Percentiles rank a stretch among this genome's conserved stretches.
These are phyloP conservation scores for Euphorbia celastroides DNA, from an alignment of 441 rosid species.

Conservation along the genomic window DNA sequence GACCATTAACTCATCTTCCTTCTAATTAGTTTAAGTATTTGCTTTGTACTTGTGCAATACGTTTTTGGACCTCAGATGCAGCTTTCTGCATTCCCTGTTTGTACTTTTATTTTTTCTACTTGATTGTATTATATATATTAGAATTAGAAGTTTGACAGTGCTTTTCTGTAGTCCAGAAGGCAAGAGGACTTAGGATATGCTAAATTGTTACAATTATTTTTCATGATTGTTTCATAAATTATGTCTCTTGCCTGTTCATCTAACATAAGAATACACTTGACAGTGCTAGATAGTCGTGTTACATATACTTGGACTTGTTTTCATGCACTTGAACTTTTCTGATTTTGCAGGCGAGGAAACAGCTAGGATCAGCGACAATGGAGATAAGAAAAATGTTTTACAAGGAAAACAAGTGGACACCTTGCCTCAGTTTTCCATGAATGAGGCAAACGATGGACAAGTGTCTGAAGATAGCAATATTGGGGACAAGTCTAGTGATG, in stretches of 20 bases:
- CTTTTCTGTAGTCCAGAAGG: neutral
- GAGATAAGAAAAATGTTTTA: constrained; percentile 7
- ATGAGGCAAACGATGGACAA: constrained; percentile 10
- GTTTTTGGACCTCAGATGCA: neutral
- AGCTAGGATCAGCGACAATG: neutral
- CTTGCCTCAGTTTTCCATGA: constrained; percentile 10
- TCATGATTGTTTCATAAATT: neutral
- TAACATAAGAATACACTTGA: neutral
- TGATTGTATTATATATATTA: neutral
- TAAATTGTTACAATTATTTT: neutral
- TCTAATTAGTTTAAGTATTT: neutral
- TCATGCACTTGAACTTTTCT: neutral
- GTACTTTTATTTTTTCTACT: neutral
- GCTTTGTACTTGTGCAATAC: neutral
- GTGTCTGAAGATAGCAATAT: neutral
- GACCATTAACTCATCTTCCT: neutral
- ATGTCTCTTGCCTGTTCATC: neutral
- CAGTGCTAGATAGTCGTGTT: neutral
- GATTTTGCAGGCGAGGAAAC: constrained; percentile 3
- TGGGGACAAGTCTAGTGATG: neutral
- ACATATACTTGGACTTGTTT: neutral
- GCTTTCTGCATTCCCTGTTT: constrained; percentile 7
- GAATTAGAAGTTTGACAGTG: neutral
- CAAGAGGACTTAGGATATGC: neutral
- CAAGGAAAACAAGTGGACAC: constrained; percentile 2